A percentile compares a stretch with the other conserved stretches of the same genome.
Conservation (phyloP, 2,329 filamentous ascomycete species). For the Calonectria pauciramosa region DNA sequence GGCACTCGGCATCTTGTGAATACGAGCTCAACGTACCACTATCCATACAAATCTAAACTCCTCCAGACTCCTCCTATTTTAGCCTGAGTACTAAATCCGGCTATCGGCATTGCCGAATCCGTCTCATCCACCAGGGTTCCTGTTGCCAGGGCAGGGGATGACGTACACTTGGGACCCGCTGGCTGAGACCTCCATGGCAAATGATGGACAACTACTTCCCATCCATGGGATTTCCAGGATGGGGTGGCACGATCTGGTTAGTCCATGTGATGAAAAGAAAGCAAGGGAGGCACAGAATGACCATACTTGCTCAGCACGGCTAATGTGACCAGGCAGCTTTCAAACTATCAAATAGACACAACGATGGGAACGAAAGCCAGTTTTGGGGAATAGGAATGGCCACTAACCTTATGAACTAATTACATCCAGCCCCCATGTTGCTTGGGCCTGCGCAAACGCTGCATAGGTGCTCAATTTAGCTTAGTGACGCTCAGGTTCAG, state of each 20-base stretch:
- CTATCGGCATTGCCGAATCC: neutral
- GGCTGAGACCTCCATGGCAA: neutral
- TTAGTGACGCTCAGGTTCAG: neutral
- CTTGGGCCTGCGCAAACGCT: neutral
- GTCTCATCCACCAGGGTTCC: neutral
- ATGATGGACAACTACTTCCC: too few species aligned
- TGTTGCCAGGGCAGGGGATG: neutral
- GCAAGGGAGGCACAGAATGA: neutral
- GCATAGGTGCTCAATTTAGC: neutral
- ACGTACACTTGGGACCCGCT: neutral
- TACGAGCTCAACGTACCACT: neutral
- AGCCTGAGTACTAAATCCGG: neutral
- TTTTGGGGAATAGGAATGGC: neutral
- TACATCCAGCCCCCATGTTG: neutral
- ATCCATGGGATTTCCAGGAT: neutral
- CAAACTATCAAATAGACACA: neutral
- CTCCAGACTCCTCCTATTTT: neutral
- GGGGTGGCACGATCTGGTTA: neutral
- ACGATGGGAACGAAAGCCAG: neutral
- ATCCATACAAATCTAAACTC: neutral
- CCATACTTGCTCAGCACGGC: neutral
- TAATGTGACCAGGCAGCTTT: neutral
- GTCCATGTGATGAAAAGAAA: neutral
- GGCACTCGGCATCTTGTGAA: neutral
- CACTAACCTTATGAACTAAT: neutral